Evolutionary conservation across 2,329 filamentous ascomycete species (phyloP).

Genomic region (Trichoderma simmonsii): DNA sequence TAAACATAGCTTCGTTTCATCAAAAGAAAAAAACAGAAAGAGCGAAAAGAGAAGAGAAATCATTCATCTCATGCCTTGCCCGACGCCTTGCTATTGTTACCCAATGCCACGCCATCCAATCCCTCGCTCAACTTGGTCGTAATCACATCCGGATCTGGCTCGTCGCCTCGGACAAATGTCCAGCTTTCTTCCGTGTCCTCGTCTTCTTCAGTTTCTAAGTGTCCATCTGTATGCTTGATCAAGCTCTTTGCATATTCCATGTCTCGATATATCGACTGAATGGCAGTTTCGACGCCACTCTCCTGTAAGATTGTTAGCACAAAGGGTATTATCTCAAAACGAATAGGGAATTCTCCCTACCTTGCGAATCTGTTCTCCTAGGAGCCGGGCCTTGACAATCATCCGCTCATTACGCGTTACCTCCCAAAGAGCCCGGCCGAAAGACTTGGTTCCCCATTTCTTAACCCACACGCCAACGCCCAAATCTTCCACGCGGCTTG

Average conservation of each 20-base stretch:
- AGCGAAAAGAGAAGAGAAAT: not conserved
- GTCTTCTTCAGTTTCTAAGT: conserved; percentile 43
- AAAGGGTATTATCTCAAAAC: not conserved
- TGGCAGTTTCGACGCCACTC: conserved; percentile 83
- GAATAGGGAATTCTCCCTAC: conserved; percentile 48
- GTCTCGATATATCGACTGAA: conserved; percentile 91
- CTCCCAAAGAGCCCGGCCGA: conserved; percentile 86
- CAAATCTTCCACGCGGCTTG: conserved; percentile 81
- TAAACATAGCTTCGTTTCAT: not conserved
- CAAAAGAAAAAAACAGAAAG: not conserved
- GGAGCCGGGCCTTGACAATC: conserved; percentile 75
- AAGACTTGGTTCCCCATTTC: conserved; percentile 82
- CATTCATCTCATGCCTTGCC: conserved; percentile 15
- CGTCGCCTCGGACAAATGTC: conserved; percentile 74
- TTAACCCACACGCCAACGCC: conserved; percentile 88
- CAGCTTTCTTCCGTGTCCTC: conserved; percentile 74
- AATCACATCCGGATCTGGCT: conserved; percentile 43
- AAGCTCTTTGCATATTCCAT: conserved; percentile 87
- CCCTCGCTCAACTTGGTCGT: conserved; percentile 41
- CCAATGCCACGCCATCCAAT: conserved; percentile 26
- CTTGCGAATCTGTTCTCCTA: conserved; percentile 84
- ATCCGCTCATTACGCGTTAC: conserved; percentile 87
- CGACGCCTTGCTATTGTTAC: conserved; percentile 23
- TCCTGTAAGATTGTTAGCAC: conserved; percentile 56
- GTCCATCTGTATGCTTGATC: conserved; percentile 60